phyloP scores from a whole-genome alignment of 768 basidiomycete species.

The Artomyces pyxidatus region DNA sequence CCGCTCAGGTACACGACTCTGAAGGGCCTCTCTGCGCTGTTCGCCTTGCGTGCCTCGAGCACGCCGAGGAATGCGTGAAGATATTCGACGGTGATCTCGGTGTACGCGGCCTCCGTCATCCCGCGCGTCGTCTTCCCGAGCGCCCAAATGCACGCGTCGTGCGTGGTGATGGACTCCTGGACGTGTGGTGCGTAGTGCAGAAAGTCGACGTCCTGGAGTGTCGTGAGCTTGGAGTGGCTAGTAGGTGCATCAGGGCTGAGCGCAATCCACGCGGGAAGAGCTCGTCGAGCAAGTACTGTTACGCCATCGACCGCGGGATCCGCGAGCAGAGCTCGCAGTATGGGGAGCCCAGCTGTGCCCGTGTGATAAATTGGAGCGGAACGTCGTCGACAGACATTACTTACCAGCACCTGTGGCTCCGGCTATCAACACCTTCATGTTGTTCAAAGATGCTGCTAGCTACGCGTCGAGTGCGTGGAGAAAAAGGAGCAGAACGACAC shows the following conservation, averaged over 20 bases:
- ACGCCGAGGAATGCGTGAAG: constrained; percentile 7
- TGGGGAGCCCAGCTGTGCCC: constrained; percentile 18
- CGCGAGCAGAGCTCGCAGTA: constrained; percentile 15
- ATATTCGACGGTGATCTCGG: constrained; percentile 21
- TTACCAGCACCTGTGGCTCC: too few relatives aligned
- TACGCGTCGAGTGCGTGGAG: too few relatives aligned
- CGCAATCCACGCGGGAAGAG: constrained; percentile 15
- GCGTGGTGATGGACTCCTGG: constrained; percentile 11
- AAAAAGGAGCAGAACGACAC: too few relatives aligned
- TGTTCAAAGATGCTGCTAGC: too few relatives aligned
- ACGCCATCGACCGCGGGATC: constrained; percentile 14
- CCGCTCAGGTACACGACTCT: constrained; percentile 22
- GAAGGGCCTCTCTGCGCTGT: constrained; percentile 17
- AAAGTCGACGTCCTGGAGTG: constrained; percentile 17
- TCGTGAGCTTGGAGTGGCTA: constrained; percentile 15
- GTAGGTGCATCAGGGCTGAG: constrained; percentile 5
- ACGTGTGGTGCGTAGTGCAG: constrained; percentile 12
- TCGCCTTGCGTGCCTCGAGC: constrained; percentile 10
- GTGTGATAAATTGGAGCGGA: too few relatives aligned
- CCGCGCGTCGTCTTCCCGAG: constrained; percentile 13
- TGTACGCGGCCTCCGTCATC: constrained; percentile 13
- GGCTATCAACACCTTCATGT: too few relatives aligned
- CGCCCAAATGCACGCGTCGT: constrained; percentile 23
- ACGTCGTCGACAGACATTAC: too few relatives aligned
- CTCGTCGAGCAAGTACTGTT: constrained; percentile 20